These are phyloP conservation scores for Chlamydomonas schloesseri DNA, from an alignment of 139 green algal species.

Conservation along the genomic window DNA sequence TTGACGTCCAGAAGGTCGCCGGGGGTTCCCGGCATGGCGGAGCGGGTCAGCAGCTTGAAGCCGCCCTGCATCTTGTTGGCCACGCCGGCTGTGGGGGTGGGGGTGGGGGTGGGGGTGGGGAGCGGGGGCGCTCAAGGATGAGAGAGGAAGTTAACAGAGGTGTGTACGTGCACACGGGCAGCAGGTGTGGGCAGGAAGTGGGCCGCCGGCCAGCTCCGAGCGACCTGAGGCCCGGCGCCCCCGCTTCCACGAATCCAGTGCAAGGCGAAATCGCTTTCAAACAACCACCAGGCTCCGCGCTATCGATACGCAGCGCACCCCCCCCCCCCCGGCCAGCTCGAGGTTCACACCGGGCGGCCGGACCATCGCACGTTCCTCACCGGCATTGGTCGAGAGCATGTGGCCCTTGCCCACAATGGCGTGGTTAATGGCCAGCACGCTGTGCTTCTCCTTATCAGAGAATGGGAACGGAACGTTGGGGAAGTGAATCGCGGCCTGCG, in stretches of 20 bases:
- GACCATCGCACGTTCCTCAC: too few species aligned
- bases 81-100: background rate
- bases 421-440: background rate
- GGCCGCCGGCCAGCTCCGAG: too few species aligned
- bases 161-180: too few species aligned
- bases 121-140: background rate
- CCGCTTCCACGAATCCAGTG: too few species aligned
- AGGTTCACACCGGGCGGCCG: too few species aligned
- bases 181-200: too few species aligned
- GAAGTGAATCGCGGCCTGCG: constrained; percentile 11
- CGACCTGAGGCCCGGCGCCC: too few species aligned
- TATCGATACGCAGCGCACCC: too few species aligned
- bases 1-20: background rate
- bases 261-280: too few species aligned
- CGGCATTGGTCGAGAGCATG: background rate
- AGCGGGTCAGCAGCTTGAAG: constrained; percentile 7
- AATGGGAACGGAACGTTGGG: background rate
- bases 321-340: too few species aligned
- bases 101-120: background rate
- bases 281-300: too few species aligned
- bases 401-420: background rate
- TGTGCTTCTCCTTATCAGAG: constrained; percentile 8
- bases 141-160: too few species aligned
- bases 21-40: background rate
- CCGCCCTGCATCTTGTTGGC: background rate